Percentiles rank a stretch among this genome's conserved stretches.
Evolutionary conservation across 768 basidiomycete species (phyloP).

Genomic region (Thelephora ganbajun): DNA sequence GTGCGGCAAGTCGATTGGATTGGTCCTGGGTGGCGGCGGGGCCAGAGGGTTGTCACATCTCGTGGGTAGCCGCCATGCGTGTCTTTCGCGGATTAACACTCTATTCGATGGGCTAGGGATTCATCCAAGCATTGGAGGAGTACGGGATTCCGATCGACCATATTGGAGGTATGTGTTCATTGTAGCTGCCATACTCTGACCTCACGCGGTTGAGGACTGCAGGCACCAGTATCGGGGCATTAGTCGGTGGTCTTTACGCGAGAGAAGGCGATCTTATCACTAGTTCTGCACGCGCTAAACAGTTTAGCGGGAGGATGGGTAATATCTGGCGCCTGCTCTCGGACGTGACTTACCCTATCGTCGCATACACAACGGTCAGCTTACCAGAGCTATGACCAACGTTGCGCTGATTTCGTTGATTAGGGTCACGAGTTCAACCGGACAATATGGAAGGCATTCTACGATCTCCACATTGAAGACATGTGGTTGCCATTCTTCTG

Average conservation of each 20-base stretch:
- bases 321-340: slow-evolving; percentile 90
- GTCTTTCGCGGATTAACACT: slow-evolving; percentile 22
- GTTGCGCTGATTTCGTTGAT: not conserved
- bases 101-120: slow-evolving; percentile 40
- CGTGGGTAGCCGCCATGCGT: slow-evolving; percentile 17
- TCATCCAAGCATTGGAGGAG: slow-evolving; percentile 85
- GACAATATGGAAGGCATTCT: slow-evolving; percentile 90
- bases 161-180: slow-evolving; percentile 46
- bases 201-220: slow-evolving; percentile 5
- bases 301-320: slow-evolving; percentile 84
- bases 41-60: slow-evolving; percentile 78
- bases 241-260: slow-evolving; percentile 91
- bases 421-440: slow-evolving; percentile 94
- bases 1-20: slow-evolving; percentile 85
- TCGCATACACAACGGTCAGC: slow-evolving; percentile 77
- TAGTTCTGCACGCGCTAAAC: slow-evolving; percentile 74
- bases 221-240: slow-evolving; percentile 84
- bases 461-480: slow-evolving; percentile 89
- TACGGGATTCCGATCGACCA: slow-evolving; percentile 89
- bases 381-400: too few species aligned
- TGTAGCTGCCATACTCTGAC: not conserved
- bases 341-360: slow-evolving; percentile 86
- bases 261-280: slow-evolving; percentile 86
- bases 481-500: slow-evolving; percentile 99
- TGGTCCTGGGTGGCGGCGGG: slow-evolving; percentile 96